Conservation (phyloP, 805 yeast genomes). For the Barnettozyma siamensis region DNA sequence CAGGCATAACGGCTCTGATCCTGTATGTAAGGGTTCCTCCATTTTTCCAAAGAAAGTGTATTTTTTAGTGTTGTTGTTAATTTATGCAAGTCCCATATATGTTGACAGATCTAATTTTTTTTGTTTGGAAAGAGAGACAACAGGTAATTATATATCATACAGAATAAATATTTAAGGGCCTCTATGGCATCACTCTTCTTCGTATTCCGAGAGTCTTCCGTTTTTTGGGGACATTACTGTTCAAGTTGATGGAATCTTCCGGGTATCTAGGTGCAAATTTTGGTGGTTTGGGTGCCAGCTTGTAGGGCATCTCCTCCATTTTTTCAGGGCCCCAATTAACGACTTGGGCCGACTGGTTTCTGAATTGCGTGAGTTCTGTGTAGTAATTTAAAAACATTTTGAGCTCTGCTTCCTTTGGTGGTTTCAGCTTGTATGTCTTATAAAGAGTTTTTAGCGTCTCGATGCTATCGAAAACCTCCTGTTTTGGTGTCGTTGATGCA, state of each 20-base stretch:
- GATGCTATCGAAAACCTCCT: conserved; percentile 2
- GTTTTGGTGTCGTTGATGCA: neutral
- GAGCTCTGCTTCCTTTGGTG: neutral
- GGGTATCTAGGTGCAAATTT: neutral
- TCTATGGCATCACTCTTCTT: neutral
- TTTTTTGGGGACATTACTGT: neutral
- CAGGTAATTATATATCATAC: too few species aligned
- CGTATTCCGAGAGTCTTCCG: conserved; percentile 6
- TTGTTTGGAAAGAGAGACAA: too few species aligned
- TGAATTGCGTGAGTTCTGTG: neutral
- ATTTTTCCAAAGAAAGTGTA: too few species aligned
- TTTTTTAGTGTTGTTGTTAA: too few species aligned
- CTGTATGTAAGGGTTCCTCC: too few species aligned
- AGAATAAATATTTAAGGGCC: too few species aligned
- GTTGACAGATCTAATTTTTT: too few species aligned
- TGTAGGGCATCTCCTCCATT: too few species aligned
- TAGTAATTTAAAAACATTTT: too few species aligned
- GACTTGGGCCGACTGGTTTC: neutral
- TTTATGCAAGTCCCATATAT: too few species aligned
- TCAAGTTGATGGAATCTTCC: neutral
- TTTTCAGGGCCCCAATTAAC: too few species aligned
- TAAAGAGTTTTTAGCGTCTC: neutral
- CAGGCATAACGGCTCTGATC: too few species aligned
- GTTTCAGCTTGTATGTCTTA: neutral
- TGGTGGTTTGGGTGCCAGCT: neutral